These are phyloP conservation scores for Ogataea trehaloabstinens DNA, from an alignment of 805 yeast genomes.

Conservation along the genomic window DNA sequence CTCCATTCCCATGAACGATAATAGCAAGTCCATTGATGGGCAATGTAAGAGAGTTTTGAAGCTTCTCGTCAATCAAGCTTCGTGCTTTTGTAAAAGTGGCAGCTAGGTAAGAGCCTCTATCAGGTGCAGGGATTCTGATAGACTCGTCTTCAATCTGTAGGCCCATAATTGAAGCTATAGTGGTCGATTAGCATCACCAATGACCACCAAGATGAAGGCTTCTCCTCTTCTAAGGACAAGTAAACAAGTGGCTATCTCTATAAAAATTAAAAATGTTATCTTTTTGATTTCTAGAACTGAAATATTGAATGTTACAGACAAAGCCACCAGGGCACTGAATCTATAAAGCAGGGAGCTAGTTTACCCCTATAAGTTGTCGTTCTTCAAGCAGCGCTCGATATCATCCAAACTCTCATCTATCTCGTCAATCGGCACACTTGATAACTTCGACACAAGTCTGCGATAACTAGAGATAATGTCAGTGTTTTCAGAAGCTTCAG, in stretches of 20 bases:
- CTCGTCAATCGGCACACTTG: conserved; percentile 64
- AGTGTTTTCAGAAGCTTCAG: conserved; percentile 43
- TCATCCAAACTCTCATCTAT: conserved; percentile 68
- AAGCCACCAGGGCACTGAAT: neutral
- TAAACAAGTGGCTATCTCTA: no score
- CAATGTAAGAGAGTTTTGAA: conserved; percentile 11
- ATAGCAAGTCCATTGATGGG: conserved; percentile 40
- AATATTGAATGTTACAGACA: neutral
- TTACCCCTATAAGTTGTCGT: conserved; percentile 16
- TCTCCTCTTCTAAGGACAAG: no score
- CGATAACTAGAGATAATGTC: conserved; percentile 64
- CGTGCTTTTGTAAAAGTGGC: conserved; percentile 22
- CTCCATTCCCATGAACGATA: conserved; percentile 80
- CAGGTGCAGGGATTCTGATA: neutral
- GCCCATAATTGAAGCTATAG: no score
- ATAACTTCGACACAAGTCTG: conserved; percentile 63
- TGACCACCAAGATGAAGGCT: no score
- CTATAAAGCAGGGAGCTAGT: neutral
- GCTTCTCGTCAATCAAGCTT: conserved; percentile 12
- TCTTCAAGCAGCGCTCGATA: conserved; percentile 37
- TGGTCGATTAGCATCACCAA: no score
- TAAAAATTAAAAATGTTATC: no score
- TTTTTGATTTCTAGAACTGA: neutral
- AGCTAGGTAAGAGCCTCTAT: conserved; percentile 8
- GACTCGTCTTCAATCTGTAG: neutral